Evolutionary conservation across 768 basidiomycete species (phyloP).

Genomic region (Xerocomus potaroensis): DNA sequence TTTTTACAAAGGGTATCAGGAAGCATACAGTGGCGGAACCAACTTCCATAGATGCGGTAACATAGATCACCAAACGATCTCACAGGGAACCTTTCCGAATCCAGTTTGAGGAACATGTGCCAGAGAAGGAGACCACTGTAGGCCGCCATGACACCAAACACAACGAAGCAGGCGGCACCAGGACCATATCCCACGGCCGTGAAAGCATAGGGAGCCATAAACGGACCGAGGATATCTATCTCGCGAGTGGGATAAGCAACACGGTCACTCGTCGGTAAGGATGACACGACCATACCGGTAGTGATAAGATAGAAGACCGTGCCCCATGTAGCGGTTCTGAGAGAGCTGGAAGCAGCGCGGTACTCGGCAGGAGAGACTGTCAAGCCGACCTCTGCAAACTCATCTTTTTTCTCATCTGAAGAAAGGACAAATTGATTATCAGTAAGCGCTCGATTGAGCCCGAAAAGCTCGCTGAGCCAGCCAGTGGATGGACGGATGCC

Average conservation of each 20-base stretch:
- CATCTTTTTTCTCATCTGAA: conserved; percentile 27
- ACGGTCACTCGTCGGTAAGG: no score
- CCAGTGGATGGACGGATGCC: conserved; percentile 12
- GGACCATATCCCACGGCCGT: conserved; percentile 61
- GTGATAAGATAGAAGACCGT: conserved; percentile 54
- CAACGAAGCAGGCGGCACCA: conserved; percentile 33
- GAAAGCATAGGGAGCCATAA: conserved; percentile 55
- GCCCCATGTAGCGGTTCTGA: conserved; percentile 49
- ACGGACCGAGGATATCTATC: conserved; percentile 56
- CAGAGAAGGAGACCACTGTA: conserved; percentile 56
- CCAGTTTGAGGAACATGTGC: conserved; percentile 51
- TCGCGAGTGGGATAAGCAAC: not conserved
- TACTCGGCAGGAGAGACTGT: conserved; percentile 31
- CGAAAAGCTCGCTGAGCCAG: conserved; percentile 19
- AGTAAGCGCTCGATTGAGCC: conserved; percentile 18
- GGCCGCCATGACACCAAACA: conserved; percentile 38
- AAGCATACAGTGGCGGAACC: conserved; percentile 37
- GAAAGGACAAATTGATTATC: conserved; percentile 29
- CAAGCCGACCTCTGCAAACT: conserved; percentile 15
- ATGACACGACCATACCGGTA: conserved; percentile 31
- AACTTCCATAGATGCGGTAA: conserved; percentile 49
- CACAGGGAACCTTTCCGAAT: conserved; percentile 50
- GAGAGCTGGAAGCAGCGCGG: conserved; percentile 40
- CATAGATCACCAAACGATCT: conserved; percentile 50
- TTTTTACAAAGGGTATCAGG: no score